Base-by-base conservation (phyloP, 352 stramenopile genomes). In the Phytopythium montanum region DNA sequence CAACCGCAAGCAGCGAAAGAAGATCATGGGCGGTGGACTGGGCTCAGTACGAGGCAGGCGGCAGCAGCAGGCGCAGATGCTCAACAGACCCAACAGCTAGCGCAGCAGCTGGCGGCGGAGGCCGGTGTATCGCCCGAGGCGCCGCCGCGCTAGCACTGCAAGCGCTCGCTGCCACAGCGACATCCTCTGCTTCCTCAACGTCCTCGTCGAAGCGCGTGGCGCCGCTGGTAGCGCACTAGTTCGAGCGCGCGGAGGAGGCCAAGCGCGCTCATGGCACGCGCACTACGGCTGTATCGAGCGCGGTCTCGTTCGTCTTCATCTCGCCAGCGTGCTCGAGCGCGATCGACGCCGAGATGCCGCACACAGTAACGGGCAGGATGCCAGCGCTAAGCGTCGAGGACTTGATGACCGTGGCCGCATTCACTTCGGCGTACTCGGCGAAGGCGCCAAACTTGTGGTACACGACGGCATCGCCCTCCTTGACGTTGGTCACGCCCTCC, bases 371-470 rank as follows among this genome's bases (percentile, higher is more conserved):
- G 10, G 76, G 68, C 12, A 87, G 56, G 19, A 64, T 59, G 21
- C 62, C 60, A 33, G 55, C 31, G 3, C 56, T 56, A 12, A 66
- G 54, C 41, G 58, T 29, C 0, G 73, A 63, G 7, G 73, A 54
- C 10, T 69, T 66, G 39, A 82, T 68, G 18, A 66, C 55, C 18
- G 55, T 56, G 0, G 54, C 49, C 2, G 52, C 62, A 2, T 62
- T 51, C 19, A 87, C 69, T 25, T 78, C 67, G 19, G 65, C 61
- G 54, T 81, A 84, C 54, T 87, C 76, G 26, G 73, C 65, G 28
- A 81, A 87, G 1, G 73, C 73, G 6, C 73, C 74, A n/a, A 79
- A 29, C 42, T 77, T 68, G n/a, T 57, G 60, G 65, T 70, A 80
- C 29, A 65, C 67, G 36, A 75, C 58, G 3, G 65, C 65, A 45